Base-by-base conservation (phyloP, 2,329 filamentous ascomycete genomes). In the Camillea tinctor region DNA sequence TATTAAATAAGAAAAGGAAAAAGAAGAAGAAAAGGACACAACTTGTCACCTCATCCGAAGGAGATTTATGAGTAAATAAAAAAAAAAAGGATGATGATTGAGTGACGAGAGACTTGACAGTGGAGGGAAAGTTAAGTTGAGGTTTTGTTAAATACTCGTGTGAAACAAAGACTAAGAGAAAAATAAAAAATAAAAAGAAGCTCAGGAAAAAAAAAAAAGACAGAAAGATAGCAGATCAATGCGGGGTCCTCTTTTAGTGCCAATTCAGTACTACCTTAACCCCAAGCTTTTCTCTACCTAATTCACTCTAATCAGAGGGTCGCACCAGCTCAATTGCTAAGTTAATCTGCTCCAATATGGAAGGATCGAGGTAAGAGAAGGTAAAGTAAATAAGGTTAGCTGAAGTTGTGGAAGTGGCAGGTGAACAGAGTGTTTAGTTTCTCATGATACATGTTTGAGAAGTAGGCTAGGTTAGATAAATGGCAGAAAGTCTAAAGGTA, bases 41-140 rank as follows among this genome's bases (percentile, higher is more conserved):
- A 58, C 60, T 65, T 52, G 57, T 58, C 57, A 60, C 57, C 60
- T 64, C 59, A 55, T 58, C 60, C 59, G 52, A 49, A 58, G 50
- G 60, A 55, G 44, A 54, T 63, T n/a, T 53, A 56, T 48, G n/a
- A 19, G 52, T 17, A 6, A 60, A 24, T 55, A 55, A 55, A 56
- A 56, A 59, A 58, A 55, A 36, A 62, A 60, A 63, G 57, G 64
- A 9, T 26, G 22, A 11, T 30, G 26, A 11, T 30, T 19, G 48
- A 36, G 56, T 21, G 58, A 44, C 26, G 26, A 11, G 51, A 50
- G 50, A n/a, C n/a, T n/a, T n/a, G n/a, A n/a, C n/a, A n/a, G n/a
- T n/a, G 36, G 23, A 44, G 49, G 48, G 17, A 26, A 36, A 36
- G n/a, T 52, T 44, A 21, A 22, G 19, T 50, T 19, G 6, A 44